Evolutionary conservation across 192 early-diverging fungal species (phyloP), one percentile per base, ranked within the genome.

Genomic region (Irineochytrium annulatum): DNA sequence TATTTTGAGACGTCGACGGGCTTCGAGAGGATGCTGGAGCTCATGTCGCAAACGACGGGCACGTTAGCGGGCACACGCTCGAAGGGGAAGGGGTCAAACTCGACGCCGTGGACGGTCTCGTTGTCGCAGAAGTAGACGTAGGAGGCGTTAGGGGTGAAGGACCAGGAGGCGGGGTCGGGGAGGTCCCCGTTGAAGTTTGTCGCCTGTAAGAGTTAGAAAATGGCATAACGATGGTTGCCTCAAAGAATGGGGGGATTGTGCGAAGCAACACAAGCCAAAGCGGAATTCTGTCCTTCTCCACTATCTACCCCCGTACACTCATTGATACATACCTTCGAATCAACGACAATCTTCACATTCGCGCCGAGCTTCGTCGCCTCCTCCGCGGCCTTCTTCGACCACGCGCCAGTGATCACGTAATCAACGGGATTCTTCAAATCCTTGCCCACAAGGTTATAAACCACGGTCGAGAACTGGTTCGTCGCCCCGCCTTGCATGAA

Each of bases 91-190:
- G 93, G 87, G 31, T 93, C 85, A 61, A 90, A 87, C 72, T 97
- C 92, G 31, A 97, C 87, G 22, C 97, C 97, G 62, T 99, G 90
- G 39, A 99, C 87, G 0, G 97, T 99, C 73, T 99, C 97, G 71
- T 99, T 99, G 69, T 93, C 91, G 77, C 93, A 95, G 70, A 95
- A 95, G 70, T 93, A 99, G 11, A 97, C 84, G 63, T 87, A 99
- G 27, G 91, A 88, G 16, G 89, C 86, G 55, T 89, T 76, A 35
- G 75, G 77, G 17, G 81, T 77, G 32, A 88, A 81, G 3, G 77
- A 72, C 92, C 90, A 94, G 48, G 84, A 55, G 37, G 74, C 71
- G 14, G 62, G 48, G 4, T 75, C 65, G 5, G 88, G 86, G 52
- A 93, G 58, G 14, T 61, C 43, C 55, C 77, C 75, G 35, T 75